A percentile compares a stretch with the other conserved stretches of the same genome.
These are phyloP conservation scores for Lachnellula arida DNA, from an alignment of 2,329 filamentous ascomycete species.

Conservation along the genomic window DNA sequence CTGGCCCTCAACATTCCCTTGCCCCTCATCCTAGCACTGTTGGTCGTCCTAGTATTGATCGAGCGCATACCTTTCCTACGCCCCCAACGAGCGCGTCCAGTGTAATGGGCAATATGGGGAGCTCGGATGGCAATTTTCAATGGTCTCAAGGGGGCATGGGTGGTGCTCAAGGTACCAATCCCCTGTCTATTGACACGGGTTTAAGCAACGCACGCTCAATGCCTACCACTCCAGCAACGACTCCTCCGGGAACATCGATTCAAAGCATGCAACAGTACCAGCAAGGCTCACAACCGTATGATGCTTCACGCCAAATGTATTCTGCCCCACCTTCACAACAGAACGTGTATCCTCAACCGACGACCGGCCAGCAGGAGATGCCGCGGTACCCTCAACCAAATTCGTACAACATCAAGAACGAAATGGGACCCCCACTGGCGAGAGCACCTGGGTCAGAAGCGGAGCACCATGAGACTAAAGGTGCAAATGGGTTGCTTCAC, in stretches of 20 bases:
- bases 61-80: slow-evolving; percentile 89
- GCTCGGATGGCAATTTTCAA: slow-evolving; percentile 70
- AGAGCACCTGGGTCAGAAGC: slow-evolving; percentile 54
- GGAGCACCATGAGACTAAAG: slow-evolving; percentile 58
- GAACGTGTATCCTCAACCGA: slow-evolving; percentile 63
- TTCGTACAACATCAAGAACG: slow-evolving; percentile 67
- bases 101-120: slow-evolving; percentile 68
- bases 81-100: slow-evolving; percentile 91
- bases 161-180: slow-evolving; percentile 57
- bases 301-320: slow-evolving; percentile 74
- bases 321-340: slow-evolving; percentile 62
- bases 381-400: slow-evolving; percentile 58
- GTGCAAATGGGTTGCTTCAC: slow-evolving; percentile 62
- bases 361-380: slow-evolving; percentile 58
- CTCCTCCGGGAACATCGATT: slow-evolving; percentile 72
- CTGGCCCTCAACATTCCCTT: slow-evolving; percentile 44
- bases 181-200: slow-evolving; percentile 76
- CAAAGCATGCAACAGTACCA: slow-evolving; percentile 78
- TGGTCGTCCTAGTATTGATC: slow-evolving; percentile 71
- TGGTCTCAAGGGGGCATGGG: slow-evolving; percentile 64
- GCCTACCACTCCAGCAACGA: slow-evolving; percentile 86
- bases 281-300: slow-evolving; percentile 62
- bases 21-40: slow-evolving; percentile 64
- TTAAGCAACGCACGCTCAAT: slow-evolving; percentile 78
- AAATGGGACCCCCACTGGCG: slow-evolving; percentile 78